phyloP scores from a whole-genome alignment of 176 grass and related monocot genomes.

The Ensete ventricosum region DNA sequence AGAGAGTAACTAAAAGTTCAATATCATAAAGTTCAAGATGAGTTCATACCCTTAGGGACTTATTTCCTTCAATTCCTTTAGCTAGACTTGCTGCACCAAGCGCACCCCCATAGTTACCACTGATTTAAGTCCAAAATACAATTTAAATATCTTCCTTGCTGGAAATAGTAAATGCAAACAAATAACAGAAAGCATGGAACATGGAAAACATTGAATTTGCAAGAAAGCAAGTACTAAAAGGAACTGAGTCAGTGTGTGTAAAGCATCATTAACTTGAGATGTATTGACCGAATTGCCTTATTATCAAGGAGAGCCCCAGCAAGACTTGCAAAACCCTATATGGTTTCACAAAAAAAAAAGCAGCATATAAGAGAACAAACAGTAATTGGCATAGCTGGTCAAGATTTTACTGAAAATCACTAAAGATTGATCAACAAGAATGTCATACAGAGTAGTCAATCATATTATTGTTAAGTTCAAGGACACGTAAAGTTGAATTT shows the following conservation, averaged over 20 bases:
- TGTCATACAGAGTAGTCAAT: slow-evolving; percentile 78
- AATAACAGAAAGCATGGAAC: background rate
- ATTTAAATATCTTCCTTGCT: background rate
- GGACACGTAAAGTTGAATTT: slow-evolving; percentile 63
- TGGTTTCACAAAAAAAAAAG: slow-evolving; percentile 15
- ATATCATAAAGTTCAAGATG: slow-evolving; percentile 1
- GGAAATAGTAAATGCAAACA: background rate
- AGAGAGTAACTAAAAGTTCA: background rate
- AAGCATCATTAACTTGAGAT: slow-evolving; percentile 73
- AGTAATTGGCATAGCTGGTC: background rate
- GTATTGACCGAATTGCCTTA: slow-evolving; percentile 66
- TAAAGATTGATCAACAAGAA: slow-evolving; percentile 19
- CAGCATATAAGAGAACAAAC: slow-evolving; percentile 8
- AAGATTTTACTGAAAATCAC: background rate
- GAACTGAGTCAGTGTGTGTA: background rate
- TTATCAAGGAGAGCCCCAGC: slow-evolving; percentile 92
- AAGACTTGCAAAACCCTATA: slow-evolving; percentile 89
- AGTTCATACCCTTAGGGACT: slow-evolving; percentile 77
- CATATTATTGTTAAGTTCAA: slow-evolving; percentile 88
- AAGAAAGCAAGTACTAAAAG: background rate
- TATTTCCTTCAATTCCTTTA: slow-evolving; percentile 83
- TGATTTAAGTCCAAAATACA: slow-evolving; percentile 31
- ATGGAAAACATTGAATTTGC: background rate
- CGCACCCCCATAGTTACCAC: slow-evolving; percentile 96
- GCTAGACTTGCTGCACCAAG: slow-evolving; percentile 81